Conservation (phyloP, 371 early-diverging fungal genomes). For the Rhizopus delemar region DNA sequence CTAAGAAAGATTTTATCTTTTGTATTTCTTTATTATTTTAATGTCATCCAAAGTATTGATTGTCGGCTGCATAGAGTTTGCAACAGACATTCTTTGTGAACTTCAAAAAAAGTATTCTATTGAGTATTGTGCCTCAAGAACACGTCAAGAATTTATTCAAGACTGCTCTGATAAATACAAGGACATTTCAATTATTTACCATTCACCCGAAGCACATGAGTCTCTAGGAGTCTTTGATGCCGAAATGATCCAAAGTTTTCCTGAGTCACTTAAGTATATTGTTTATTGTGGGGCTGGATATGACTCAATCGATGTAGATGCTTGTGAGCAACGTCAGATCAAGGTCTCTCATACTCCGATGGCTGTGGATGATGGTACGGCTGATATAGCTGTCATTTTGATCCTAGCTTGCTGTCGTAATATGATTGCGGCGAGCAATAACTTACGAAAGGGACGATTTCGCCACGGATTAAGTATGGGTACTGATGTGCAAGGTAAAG, state of each 20-base stretch:
- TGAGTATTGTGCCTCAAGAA: conserved; percentile 29
- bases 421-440: conserved; percentile 41
- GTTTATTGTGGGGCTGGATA: conserved; percentile 45
- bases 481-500: conserved; percentile 51
- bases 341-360: conserved; percentile 46
- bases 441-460: conserved; percentile 53
- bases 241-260: conserved; percentile 36
- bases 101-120: conserved; percentile 25
- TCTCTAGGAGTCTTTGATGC: conserved; percentile 35
- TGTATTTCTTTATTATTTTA: background rate
- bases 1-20: background rate
- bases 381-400: conserved; percentile 55
- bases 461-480: conserved; percentile 49
- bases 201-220: conserved; percentile 26
- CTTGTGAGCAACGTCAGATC: conserved; percentile 37
- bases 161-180: conserved; percentile 40
- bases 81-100: conserved; percentile 28
- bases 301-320: conserved; percentile 41
- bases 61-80: conserved; percentile 41
- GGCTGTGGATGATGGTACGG: conserved; percentile 55
- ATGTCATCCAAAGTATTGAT: conserved; percentile 23
- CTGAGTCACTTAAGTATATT: conserved; percentile 34
- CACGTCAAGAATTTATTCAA: conserved; percentile 40
- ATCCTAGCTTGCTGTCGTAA: conserved; percentile 54
- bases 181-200: conserved; percentile 30